Evolutionary conservation across 371 early-diverging fungal species (phyloP).

Genomic region (Mucor mucedo): DNA sequence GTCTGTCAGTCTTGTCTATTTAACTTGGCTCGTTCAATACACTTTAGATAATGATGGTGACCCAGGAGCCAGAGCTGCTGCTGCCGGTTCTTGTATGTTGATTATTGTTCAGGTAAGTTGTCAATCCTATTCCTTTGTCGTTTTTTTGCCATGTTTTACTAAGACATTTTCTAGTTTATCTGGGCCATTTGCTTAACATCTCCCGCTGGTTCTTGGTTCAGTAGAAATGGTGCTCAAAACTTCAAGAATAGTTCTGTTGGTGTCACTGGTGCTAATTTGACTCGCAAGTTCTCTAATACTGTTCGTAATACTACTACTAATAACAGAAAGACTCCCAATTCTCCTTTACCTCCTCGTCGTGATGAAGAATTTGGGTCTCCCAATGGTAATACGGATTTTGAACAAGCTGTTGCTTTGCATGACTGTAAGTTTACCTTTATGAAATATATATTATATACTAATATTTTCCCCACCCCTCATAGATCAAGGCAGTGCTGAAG

Average conservation of each 20-base stretch:
- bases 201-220: conserved; percentile 66
- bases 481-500: conserved; percentile 85
- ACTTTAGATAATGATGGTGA: conserved; percentile 16
- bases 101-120: conserved; percentile 59
- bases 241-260: conserved; percentile 7
- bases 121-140: too few species aligned
- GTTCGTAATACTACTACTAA: conserved; percentile 31
- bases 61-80: conserved; percentile 43
- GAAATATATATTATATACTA: neutral
- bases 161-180: conserved; percentile 47
- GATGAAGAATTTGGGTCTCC: conserved; percentile 24
- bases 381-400: conserved; percentile 8
- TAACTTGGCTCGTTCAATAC: conserved; percentile 48
- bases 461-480: neutral
- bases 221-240: conserved; percentile 8
- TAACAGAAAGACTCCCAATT: conserved; percentile 17
- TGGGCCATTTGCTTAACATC: conserved; percentile 79
- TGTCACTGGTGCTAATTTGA: conserved; percentile 16
- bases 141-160: too few species aligned
- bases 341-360: conserved; percentile 11
- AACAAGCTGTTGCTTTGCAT: conserved; percentile 41
- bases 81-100: conserved; percentile 67
- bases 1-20: conserved; percentile 58
- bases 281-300: conserved; percentile 16
- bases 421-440: conserved; percentile 31